Base-by-base conservation (phyloP, 306 rosid genomes). In the Trifolium pratense region DNA sequence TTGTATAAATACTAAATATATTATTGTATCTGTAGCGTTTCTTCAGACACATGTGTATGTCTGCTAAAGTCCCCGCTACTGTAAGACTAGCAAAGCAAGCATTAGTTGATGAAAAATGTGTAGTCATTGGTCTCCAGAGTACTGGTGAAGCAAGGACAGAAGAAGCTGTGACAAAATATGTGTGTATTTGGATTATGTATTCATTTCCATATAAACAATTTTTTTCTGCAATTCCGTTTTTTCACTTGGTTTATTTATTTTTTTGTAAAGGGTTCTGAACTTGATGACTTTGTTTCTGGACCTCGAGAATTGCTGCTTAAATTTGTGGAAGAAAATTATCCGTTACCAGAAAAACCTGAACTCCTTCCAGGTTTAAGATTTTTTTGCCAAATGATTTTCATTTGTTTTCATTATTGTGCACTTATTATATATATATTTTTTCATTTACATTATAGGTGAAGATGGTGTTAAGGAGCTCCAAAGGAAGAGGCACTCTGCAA, bases 121-220 rank as follows among this genome's bases (percentile, higher is more conserved):
- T 94, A 71, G 99, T 94, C 57, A 82, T 94, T 84, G 99, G 99
- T 74, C 96, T 94, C 86, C 99, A 94, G 91, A 94, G 99, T 81
- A 94, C 99, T 10, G 99, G 99, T 80, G 99, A 94, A 86, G 97
- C 99, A 18, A 87, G 99, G 81, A 94, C 96, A 10, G 99, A 94
- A 87, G 99, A 94, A 81, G 97, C 97, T 73, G 92, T 94, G 75
- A 88, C 92, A 78, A 94, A 92, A 94, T 94, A 94, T 82, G 99
- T 94, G 83, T 37, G 97, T 86, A 29, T 56, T 75, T 63, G 63
- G 60, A 78, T 78, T 70, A 46, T 79, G 53, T 79, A 61, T 68
- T 66, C 23, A 15, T 76, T 21, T 89, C 56, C 65, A 46, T 66
- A 58, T 40, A 53, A 32, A 75, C 14, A 17, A 55, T 9, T 52